A percentile compares a stretch with the other conserved stretches of the same genome.
phyloP scores from a whole-genome alignment of 2,329 filamentous ascomycete genomes.

The Fusarium sp. region DNA sequence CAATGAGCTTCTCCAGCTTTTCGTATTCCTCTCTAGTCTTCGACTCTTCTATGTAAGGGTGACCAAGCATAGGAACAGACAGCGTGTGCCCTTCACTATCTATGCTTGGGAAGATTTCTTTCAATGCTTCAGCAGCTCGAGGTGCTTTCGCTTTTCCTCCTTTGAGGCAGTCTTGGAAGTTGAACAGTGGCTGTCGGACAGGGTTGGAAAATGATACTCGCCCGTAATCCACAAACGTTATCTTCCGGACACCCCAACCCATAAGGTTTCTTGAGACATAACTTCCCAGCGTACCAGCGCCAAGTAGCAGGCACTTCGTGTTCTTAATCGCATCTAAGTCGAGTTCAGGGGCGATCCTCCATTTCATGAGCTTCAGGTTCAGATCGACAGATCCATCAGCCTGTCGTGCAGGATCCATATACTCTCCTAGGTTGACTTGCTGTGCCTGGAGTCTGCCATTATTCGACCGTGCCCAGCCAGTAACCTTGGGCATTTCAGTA shows the following conservation, averaged over 20 bases:
- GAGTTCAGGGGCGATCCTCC: constrained; percentile 90
- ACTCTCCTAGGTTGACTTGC: constrained; percentile 84
- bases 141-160: constrained; percentile 87
- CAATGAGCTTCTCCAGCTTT: constrained; percentile 76
- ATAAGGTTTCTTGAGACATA: constrained; percentile 93
- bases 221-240: constrained; percentile 95
- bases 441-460: constrained; percentile 80
- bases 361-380: constrained; percentile 98
- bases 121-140: constrained; percentile 80
- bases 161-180: constrained; percentile 86
- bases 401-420: constrained; percentile 88
- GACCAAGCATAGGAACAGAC: constrained; percentile 94
- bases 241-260: constrained; percentile 94
- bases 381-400: constrained; percentile 96
- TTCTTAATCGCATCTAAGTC: constrained; percentile 89
- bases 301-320: constrained; percentile 88
- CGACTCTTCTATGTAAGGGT: constrained; percentile 79
- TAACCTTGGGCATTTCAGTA: constrained; percentile 81
- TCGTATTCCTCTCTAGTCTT: constrained; percentile 79
- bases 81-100: constrained; percentile 82
- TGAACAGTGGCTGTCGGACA: constrained; percentile 91
- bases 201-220: constrained; percentile 96
- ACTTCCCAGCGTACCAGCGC: constrained; percentile 90
- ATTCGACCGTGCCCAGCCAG: constrained; percentile 91
- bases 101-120: constrained; percentile 90